phyloP scores from a whole-genome alignment of 2,329 filamentous ascomycete species.

The Botrytis tulipae region DNA sequence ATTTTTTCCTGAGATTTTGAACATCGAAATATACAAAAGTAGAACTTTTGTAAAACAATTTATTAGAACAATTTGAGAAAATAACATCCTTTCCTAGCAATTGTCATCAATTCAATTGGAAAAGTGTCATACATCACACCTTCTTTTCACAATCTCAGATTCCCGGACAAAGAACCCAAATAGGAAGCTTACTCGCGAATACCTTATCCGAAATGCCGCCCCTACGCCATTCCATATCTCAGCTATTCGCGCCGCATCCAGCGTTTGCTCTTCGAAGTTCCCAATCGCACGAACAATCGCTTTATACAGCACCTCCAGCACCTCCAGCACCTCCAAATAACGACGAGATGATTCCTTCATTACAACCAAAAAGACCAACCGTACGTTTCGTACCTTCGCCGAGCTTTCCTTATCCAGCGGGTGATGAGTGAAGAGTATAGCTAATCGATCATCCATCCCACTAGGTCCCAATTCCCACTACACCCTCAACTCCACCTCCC shows the following conservation, averaged over 20 bases:
- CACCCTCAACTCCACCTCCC: slow-evolving; percentile 14
- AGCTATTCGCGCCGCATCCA: slow-evolving; percentile 28
- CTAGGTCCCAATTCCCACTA: slow-evolving; percentile 3
- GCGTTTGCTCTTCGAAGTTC: not conserved
- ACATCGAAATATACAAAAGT: not conserved
- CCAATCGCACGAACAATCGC: not conserved
- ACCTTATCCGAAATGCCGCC: not conserved
- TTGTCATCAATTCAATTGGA: not conserved
- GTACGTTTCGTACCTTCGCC: slow-evolving; percentile 16
- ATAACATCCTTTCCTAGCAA: not conserved
- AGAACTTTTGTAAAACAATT: not conserved
- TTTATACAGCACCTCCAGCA: not conserved
- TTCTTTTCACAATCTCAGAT: not conserved
- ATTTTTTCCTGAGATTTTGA: not conserved
- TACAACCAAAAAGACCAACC: slow-evolving; percentile 27
- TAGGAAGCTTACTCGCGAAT: not conserved
- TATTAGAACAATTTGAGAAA: not conserved
- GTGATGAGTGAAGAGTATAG: not conserved
- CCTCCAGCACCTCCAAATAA: not conserved
- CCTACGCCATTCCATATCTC: slow-evolving; percentile 27
- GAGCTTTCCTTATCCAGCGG: not conserved
- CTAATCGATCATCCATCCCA: not conserved
- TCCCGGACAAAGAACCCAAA: not conserved
- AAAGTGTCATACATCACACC: not conserved
- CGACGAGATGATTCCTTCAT: slow-evolving; percentile 2